These are phyloP conservation scores for Globisporangium yorkense DNA, from an alignment of 352 stramenopile species.

Conservation along the genomic window DNA sequence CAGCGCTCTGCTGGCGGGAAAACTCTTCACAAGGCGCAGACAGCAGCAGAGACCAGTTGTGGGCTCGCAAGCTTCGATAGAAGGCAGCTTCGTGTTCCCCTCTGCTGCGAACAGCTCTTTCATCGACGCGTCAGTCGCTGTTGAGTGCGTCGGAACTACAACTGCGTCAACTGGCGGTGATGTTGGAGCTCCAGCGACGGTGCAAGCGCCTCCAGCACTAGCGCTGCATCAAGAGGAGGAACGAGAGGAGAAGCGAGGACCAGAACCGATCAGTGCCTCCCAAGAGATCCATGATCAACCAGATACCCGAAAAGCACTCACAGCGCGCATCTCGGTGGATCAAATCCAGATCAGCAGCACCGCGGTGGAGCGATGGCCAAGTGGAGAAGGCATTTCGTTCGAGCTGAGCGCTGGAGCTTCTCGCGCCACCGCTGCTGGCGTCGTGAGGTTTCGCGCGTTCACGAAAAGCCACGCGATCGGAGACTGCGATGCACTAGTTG, in stretches of 20 bases:
- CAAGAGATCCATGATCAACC: no score
- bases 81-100: conserved; percentile 41
- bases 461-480: conserved; percentile 34
- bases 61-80: conserved; percentile 12
- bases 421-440: conserved; percentile 5
- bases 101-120: conserved; percentile 20
- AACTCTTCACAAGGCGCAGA: conserved; percentile 11
- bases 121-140: conserved; percentile 23
- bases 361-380: conserved; percentile 21
- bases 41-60: not conserved
- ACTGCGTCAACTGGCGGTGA: not conserved
- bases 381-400: conserved; percentile 30
- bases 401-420: conserved; percentile 24
- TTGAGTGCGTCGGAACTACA: conserved; percentile 19
- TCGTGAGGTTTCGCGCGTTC: conserved; percentile 29
- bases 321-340: conserved; percentile 22
- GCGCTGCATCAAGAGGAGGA: not conserved
- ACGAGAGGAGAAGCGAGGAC: not conserved
- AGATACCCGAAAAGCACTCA: no score
- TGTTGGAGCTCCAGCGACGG: not conserved
- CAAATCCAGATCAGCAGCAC: conserved; percentile 23
- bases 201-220: not conserved
- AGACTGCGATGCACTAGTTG: conserved; percentile 15
- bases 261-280: not conserved
- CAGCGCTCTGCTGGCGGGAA: conserved; percentile 18